These are phyloP conservation scores for Penicillium ucsense DNA, from an alignment of 495 filamentous ascomycete genomes.

Conservation along the genomic window DNA sequence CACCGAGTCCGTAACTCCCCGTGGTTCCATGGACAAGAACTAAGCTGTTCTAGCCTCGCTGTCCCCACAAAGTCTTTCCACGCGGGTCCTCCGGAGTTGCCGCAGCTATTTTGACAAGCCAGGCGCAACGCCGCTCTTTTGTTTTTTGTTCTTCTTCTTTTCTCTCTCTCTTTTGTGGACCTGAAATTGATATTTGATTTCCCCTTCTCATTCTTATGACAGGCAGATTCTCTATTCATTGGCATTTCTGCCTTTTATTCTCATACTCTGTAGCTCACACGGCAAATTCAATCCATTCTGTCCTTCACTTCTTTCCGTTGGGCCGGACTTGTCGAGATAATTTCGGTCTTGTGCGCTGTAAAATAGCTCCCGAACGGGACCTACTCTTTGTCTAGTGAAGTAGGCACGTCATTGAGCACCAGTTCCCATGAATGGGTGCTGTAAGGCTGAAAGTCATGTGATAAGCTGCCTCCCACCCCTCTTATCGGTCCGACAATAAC, in stretches of 20 bases:
- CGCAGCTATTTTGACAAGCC: too few species aligned
- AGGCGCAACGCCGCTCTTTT: not conserved
- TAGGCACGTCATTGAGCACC: too few species aligned
- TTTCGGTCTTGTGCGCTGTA: too few species aligned
- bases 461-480: slow-evolving; percentile 11
- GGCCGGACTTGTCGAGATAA: too few species aligned
- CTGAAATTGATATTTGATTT: too few species aligned
- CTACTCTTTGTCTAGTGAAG: too few species aligned
- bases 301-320: too few species aligned
- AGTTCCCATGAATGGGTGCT: not conserved
- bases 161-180: not conserved
- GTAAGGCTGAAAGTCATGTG: slow-evolving; percentile 11
- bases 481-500: slow-evolving; percentile 18
- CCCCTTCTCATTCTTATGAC: too few species aligned
- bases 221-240: too few species aligned
- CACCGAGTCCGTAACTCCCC: slow-evolving; percentile 9
- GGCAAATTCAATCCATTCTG: slow-evolving; percentile 11
- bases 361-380: too few species aligned
- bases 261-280: slow-evolving; percentile 7
- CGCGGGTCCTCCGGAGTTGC: too few species aligned
- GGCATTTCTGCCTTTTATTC: too few species aligned
- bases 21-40: slow-evolving; percentile 22
- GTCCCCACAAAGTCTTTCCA: not conserved
- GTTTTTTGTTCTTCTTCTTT: slow-evolving; percentile 4
- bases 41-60: slow-evolving; percentile 7